Conservation (phyloP, 2,329 filamentous ascomycete genomes). For the Colletotrichum higginsianum region DNA sequence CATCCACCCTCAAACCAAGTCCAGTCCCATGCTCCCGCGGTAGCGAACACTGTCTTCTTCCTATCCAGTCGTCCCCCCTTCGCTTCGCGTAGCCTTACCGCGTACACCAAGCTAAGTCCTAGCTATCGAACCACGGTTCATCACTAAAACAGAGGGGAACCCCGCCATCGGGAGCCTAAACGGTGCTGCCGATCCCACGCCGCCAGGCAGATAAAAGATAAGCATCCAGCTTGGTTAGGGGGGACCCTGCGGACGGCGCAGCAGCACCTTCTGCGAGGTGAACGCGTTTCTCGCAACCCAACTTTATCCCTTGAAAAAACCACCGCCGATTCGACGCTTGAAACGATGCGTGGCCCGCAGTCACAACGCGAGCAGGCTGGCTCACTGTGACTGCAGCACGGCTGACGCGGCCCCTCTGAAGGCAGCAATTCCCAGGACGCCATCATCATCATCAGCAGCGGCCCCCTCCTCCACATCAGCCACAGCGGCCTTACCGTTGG, state of each 20-base stretch:
- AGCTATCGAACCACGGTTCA: slow-evolving; percentile 29
- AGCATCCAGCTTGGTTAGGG: slow-evolving; percentile 37
- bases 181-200: slow-evolving; percentile 31
- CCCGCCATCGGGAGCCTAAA: slow-evolving; percentile 25
- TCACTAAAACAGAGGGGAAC: slow-evolving; percentile 19
- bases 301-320: background rate
- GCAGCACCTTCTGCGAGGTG: slow-evolving; percentile 14
- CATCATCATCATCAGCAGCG: background rate
- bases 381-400: slow-evolving; percentile 32
- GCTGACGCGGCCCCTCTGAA: slow-evolving; percentile 38
- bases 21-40: slow-evolving; percentile 6
- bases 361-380: slow-evolving; percentile 26
- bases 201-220: slow-evolving; percentile 23
- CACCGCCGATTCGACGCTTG: slow-evolving; percentile 10
- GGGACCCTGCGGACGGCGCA: slow-evolving; percentile 20
- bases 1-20: background rate
- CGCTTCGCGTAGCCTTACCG: slow-evolving; percentile 40
- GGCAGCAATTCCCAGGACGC: slow-evolving; percentile 29
- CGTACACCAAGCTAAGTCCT: slow-evolving; percentile 3
- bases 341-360: background rate
- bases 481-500: slow-evolving; percentile 23
- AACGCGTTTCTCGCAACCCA: slow-evolving; percentile 21
- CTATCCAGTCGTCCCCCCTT: background rate
- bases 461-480: slow-evolving; percentile 15
- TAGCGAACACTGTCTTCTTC: slow-evolving; percentile 5